Evolutionary conservation across 2,329 filamentous ascomycete species (phyloP), one percentile per base, ranked within the genome.

Genomic region (Colletotrichum sp.): DNA sequence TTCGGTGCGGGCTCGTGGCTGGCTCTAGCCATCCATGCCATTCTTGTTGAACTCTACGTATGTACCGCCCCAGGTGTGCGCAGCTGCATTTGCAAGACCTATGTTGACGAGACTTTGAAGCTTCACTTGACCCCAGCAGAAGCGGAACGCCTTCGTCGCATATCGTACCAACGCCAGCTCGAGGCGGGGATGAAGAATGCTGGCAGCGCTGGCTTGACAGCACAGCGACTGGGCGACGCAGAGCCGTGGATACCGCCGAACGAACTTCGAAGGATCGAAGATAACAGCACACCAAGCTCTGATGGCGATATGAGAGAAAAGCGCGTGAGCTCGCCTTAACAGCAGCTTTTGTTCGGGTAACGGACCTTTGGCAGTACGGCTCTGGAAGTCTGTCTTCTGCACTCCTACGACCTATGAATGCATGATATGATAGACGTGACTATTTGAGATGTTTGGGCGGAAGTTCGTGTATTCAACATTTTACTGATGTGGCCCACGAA

Each of bases 81-180:
- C 43, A 13, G 52, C 30, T n/a, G 24, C 72, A 58, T 21, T 28
- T 18, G 28, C 3, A 32, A 21, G 28, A 36, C 6, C 15, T 48
- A 32, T 24, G 26, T 15, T 55, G 24, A 62, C 21, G 43, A 58
- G 18, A 61, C 32, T n/a, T 18, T 48, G 8, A 86, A 90, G 82
- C 82, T 91, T 28, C 81, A 80, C 18, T 78, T 90, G 36, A 92
- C 90, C 0, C 88, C 89, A 0, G 83, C 81, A 16, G 90, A 92
- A 78, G 82, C 83, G 3, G 84, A 90, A 58, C 83, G 90, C 8
- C 80, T 92, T 65, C 84, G 90, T 18, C 82, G 85, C 38, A 84
- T 91, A 4, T 88, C 87, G 26, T 90, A 90, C 78, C 85, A 90
- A 79, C 84, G 86, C 61, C 90, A 92, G 78, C 73, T 90, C n/a